phyloP scores from a whole-genome alignment of 179 eudicot genomes.

The Beta corolliflora region DNA sequence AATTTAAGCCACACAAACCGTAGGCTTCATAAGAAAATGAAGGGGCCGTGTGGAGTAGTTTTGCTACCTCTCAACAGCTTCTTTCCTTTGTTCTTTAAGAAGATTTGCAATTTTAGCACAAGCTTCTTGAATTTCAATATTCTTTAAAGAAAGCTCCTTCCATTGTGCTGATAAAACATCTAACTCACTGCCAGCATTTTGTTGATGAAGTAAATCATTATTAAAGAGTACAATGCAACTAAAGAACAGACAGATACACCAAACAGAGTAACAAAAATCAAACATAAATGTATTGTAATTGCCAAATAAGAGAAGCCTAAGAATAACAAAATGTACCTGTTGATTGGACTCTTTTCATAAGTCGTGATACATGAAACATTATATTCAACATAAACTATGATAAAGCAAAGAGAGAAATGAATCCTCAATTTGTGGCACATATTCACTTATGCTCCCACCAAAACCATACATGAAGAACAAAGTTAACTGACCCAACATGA shows the following conservation, averaged over 20 bases:
- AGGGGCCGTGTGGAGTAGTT: background rate
- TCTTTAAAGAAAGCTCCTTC: constrained; percentile 87
- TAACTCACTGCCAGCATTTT: constrained; percentile 85
- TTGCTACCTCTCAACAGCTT: constrained; percentile 69
- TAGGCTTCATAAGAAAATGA: background rate
- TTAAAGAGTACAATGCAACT: background rate
- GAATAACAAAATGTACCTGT: constrained; percentile 46
- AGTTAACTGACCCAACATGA: background rate
- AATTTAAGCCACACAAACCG: constrained; percentile 10
- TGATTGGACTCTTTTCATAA: constrained; percentile 31
- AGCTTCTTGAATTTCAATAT: constrained; percentile 77
- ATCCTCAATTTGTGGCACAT: background rate
- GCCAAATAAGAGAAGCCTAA: constrained; percentile 8
- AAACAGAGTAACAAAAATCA: background rate
- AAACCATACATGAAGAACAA: background rate
- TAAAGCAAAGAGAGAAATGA: background rate
- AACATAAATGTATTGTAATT: background rate
- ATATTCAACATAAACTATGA: background rate
- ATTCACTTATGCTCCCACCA: background rate
- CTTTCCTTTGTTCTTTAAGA: constrained; percentile 58
- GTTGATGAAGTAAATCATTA: constrained; percentile 47
- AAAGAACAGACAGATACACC: background rate
- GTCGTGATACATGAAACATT: background rate
- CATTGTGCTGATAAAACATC: constrained; percentile 85
- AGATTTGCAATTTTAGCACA: constrained; percentile 55